These are phyloP conservation scores for Penstemon newberryi DNA, from an alignment of 257 asterid genomes.

Conservation along the genomic window DNA sequence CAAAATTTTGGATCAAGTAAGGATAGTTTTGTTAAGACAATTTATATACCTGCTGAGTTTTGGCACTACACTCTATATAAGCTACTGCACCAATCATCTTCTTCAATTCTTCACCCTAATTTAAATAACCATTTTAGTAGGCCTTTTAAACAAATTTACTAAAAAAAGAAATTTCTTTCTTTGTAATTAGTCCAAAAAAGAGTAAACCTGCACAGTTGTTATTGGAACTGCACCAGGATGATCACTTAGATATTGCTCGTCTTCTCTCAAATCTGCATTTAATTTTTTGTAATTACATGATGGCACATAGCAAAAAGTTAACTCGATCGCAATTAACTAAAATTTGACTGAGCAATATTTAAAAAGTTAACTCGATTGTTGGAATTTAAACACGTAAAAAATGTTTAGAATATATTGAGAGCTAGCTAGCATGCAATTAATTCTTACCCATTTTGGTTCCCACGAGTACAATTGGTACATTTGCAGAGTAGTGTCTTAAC, in stretches of 20 bases:
- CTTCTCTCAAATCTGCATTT: constrained; percentile 71
- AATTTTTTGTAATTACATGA: not conserved
- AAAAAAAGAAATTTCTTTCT: not conserved
- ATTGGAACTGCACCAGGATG: constrained; percentile 74
- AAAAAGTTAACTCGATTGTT: too few species aligned
- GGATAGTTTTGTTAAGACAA: not conserved
- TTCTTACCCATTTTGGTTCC: constrained; percentile 80
- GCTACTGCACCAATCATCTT: constrained; percentile 82
- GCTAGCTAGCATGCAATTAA: not conserved
- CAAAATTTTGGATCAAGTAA: not conserved
- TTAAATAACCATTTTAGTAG: not conserved
- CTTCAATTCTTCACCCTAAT: constrained; percentile 82
- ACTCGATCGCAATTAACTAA: not conserved
- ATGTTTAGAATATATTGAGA: not conserved
- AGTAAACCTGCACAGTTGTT: constrained; percentile 61
- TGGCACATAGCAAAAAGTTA: not conserved
- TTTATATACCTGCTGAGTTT: constrained; percentile 84
- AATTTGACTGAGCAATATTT: too few species aligned
- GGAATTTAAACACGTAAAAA: too few species aligned
- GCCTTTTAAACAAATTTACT: too few species aligned
- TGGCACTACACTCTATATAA: constrained; percentile 86
- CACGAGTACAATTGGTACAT: constrained; percentile 74
- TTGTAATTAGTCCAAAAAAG: not conserved
- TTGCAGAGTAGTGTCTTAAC: constrained; percentile 72
- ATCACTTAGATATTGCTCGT: constrained; percentile 65